These are phyloP conservation scores for Alternaria gansuensis DNA, from an alignment of 2,329 filamentous ascomycete species.

Conservation along the genomic window DNA sequence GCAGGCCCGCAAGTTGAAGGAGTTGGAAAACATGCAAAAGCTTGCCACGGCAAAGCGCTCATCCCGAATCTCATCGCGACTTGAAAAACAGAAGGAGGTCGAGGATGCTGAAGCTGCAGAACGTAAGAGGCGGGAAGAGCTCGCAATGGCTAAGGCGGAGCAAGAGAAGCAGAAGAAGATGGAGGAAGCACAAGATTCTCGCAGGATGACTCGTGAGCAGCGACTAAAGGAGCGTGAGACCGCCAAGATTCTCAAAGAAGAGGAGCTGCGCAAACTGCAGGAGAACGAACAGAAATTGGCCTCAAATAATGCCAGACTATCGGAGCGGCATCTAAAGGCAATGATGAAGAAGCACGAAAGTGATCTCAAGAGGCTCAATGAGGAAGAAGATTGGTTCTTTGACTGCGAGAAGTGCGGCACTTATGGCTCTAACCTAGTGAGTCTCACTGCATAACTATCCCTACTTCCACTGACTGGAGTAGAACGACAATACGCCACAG, in stretches of 20 bases:
- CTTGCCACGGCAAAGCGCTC: slow-evolving; percentile 95
- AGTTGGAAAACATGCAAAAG: slow-evolving; percentile 82
- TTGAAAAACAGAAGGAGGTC: slow-evolving; percentile 79
- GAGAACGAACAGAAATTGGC: slow-evolving; percentile 72
- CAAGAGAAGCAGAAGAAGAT: slow-evolving; percentile 70
- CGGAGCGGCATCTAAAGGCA: slow-evolving; percentile 80
- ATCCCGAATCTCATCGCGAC: slow-evolving; percentile 82
- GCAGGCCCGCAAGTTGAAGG: slow-evolving; percentile 77
- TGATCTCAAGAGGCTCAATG: slow-evolving; percentile 74
- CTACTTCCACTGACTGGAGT: slow-evolving; percentile 26
- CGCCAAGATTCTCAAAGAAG: slow-evolving; percentile 82
- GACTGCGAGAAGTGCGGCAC: slow-evolving; percentile 89
- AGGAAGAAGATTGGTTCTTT: slow-evolving; percentile 88
- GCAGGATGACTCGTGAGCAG: slow-evolving; percentile 84
- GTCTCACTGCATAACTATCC: slow-evolving; percentile 24
- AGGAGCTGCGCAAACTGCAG: slow-evolving; percentile 80
- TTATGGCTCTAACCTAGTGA: slow-evolving; percentile 78
- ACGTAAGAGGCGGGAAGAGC: slow-evolving; percentile 69
- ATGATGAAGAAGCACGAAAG: slow-evolving; percentile 83
- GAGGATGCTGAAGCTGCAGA: slow-evolving; percentile 76
- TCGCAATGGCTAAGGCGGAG: slow-evolving; percentile 68
- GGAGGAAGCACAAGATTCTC: slow-evolving; percentile 77
- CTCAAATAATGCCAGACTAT: slow-evolving; percentile 64
- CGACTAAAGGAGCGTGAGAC: slow-evolving; percentile 85
- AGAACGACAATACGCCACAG: slow-evolving; percentile 92